These are phyloP conservation scores for Gomphus bonarii DNA, from an alignment of 1,284 basidiomycete genomes.

Conservation along the genomic window DNA sequence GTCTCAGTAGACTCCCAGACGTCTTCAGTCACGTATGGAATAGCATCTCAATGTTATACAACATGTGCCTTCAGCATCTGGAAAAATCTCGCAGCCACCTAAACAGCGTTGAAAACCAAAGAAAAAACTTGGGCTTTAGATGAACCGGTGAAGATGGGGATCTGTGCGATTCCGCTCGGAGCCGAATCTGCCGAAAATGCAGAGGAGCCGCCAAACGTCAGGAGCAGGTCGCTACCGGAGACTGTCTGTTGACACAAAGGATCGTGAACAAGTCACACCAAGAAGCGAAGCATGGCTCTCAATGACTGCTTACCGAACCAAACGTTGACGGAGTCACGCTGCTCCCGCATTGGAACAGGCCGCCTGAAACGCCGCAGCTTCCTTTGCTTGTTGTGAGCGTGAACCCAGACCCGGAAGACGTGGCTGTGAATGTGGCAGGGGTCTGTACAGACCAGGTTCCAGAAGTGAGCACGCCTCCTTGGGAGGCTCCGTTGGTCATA, in stretches of 20 bases:
- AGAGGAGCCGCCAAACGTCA: constrained; percentile 42
- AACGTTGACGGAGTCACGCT: constrained; percentile 29
- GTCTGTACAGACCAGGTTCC: constrained; percentile 46
- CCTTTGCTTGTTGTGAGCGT: constrained; percentile 44
- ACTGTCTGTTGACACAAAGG: constrained; percentile 25
- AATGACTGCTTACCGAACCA: constrained; percentile 5
- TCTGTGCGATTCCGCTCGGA: constrained; percentile 44
- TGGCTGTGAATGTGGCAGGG: constrained; percentile 33
- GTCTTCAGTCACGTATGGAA: neutral
- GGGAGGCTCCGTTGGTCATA: constrained; percentile 12
- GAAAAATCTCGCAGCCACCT: neutral
- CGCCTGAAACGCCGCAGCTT: constrained; percentile 33
- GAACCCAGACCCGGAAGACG: constrained; percentile 31
- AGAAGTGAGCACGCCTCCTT: constrained; percentile 35
- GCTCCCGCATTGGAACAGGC: constrained; percentile 34
- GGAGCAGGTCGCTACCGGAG: constrained; percentile 36
- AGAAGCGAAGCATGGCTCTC: constrained; percentile 9
- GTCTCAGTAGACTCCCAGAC: neutral
- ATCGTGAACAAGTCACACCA: neutral
- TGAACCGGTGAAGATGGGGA: constrained; percentile 39
- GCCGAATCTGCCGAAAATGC: constrained; percentile 38
- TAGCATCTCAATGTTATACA: neutral
- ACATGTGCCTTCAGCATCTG: neutral
- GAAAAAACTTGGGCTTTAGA: constrained; percentile 34
- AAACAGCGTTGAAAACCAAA: constrained; percentile 28